Evolutionary conservation across 1,284 basidiomycete genomes (phyloP).

Genomic region (Ustilago tritici): DNA sequence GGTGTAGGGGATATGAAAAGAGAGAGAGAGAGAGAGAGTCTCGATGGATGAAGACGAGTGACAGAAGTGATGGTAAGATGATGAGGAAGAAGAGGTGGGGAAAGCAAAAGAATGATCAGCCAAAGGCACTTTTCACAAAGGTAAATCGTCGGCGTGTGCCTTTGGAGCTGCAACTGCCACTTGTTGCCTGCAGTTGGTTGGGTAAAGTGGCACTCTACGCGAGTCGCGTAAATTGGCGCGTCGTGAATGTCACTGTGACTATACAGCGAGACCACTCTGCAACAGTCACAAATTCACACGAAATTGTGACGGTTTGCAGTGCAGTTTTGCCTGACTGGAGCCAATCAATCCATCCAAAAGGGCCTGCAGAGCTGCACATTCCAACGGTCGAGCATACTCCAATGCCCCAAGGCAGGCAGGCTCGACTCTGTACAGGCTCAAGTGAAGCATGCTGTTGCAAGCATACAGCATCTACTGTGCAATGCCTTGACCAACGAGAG

Average conservation of each 20-base stretch:
- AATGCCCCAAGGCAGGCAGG: neutral
- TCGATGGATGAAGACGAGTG: slow-evolving; percentile 4
- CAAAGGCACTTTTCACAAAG: slow-evolving; percentile 5
- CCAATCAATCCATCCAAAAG: slow-evolving; percentile 18
- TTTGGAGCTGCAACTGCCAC: neutral
- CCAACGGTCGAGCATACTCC: slow-evolving; percentile 8
- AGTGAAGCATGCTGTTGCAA: neutral
- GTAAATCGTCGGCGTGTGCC: too few relatives aligned
- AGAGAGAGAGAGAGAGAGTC: slow-evolving; percentile 6
- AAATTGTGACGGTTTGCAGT: slow-evolving; percentile 24
- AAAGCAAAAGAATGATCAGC: slow-evolving; percentile 22
- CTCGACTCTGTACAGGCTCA: neutral
- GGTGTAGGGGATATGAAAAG: neutral
- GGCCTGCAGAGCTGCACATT: slow-evolving; percentile 11
- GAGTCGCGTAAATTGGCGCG: slow-evolving; percentile 55
- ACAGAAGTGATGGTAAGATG: neutral
- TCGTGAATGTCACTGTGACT: slow-evolving; percentile 18
- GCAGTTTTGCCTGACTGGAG: slow-evolving; percentile 8
- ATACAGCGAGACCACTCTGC: neutral
- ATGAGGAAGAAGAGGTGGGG: slow-evolving; percentile 2
- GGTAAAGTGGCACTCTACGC: neutral
- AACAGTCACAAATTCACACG: neutral
- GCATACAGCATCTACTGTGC: neutral
- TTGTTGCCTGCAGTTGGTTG: neutral
- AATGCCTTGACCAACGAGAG: neutral